A percentile compares a stretch with the other conserved stretches of the same genome.
Conservation (phyloP, 352 stramenopile genomes). For the Pythium monospermum region DNA sequence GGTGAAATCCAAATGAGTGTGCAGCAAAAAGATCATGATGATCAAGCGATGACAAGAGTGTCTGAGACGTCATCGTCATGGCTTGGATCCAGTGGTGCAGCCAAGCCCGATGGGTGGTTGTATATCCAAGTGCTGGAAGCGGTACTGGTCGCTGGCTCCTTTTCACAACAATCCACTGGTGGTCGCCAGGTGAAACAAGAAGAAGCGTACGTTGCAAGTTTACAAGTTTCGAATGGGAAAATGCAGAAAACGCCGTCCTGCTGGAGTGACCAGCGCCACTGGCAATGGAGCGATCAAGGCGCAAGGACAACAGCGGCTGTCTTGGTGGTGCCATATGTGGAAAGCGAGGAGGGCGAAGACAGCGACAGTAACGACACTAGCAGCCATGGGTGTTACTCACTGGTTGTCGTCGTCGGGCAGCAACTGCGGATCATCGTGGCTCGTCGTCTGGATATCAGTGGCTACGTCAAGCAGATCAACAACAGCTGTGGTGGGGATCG, state of each 20-base stretch:
- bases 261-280: background rate
- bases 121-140: background rate
- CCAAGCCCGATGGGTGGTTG: background rate
- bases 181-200: too few relatives aligned
- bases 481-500: too few relatives aligned
- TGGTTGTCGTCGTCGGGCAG: background rate
- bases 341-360: background rate
- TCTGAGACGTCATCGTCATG: background rate
- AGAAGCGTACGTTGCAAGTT: too few relatives aligned
- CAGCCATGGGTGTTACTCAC: background rate
- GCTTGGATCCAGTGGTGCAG: too few relatives aligned
- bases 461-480: background rate
- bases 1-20: slow-evolving; percentile 19
- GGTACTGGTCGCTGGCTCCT: too few relatives aligned
- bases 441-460: background rate
- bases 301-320: too few relatives aligned
- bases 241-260: background rate
- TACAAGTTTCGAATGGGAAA: too few relatives aligned
- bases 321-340: background rate
- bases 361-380: too few relatives aligned
- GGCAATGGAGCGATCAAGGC: too few relatives aligned
- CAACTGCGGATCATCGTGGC: background rate
- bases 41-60: background rate
- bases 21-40: background rate
- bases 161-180: too few relatives aligned